Percentiles rank a stretch among this genome's conserved stretches.
Conservation (phyloP, 495 filamentous ascomycete genomes). For the Apodospora peruviana region DNA sequence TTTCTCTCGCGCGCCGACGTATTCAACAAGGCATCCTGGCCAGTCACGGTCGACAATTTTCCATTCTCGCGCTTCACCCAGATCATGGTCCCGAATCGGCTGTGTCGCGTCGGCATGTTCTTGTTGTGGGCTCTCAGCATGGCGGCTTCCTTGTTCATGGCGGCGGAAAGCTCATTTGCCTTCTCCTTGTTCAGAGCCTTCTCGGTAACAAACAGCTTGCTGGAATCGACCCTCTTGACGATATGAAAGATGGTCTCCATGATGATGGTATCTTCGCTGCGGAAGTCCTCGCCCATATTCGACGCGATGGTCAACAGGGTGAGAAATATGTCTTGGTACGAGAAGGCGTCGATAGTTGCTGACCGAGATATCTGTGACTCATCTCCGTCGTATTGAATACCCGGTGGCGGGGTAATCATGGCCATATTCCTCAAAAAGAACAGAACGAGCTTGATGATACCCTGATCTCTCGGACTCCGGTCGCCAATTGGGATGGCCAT, state of each 20-base stretch:
- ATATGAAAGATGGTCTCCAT: constrained; percentile 90
- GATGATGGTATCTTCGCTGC: constrained; percentile 74
- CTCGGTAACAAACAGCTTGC: constrained; percentile 81
- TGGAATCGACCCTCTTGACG: constrained; percentile 81
- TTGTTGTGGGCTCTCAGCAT: constrained; percentile 73
- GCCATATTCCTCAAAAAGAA: constrained; percentile 85
- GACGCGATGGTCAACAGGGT: constrained; percentile 80
- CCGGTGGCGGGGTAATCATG: constrained; percentile 67
- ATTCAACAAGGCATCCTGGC: constrained; percentile 75
- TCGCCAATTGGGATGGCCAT: constrained; percentile 76
- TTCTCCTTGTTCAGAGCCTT: constrained; percentile 58
- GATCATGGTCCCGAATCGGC: constrained; percentile 93
- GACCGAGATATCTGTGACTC: constrained; percentile 87
- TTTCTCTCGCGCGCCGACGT: constrained; percentile 67
- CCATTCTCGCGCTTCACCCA: constrained; percentile 88
- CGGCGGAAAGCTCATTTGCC: constrained; percentile 63
- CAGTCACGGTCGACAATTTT: constrained; percentile 77
- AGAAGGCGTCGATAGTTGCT: constrained; percentile 79
- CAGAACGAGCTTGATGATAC: constrained; percentile 85
- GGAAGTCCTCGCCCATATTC: constrained; percentile 89
- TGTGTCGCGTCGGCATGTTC: constrained; percentile 81
- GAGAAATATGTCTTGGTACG: constrained; percentile 83
- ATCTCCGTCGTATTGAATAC: constrained; percentile 55
- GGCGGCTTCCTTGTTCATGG: constrained; percentile 74
- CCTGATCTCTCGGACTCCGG: constrained; percentile 74